Evolutionary conservation across 225 moss, liverwort and hornwort species (phyloP).

Genomic region (Sphagnum contortum): DNA sequence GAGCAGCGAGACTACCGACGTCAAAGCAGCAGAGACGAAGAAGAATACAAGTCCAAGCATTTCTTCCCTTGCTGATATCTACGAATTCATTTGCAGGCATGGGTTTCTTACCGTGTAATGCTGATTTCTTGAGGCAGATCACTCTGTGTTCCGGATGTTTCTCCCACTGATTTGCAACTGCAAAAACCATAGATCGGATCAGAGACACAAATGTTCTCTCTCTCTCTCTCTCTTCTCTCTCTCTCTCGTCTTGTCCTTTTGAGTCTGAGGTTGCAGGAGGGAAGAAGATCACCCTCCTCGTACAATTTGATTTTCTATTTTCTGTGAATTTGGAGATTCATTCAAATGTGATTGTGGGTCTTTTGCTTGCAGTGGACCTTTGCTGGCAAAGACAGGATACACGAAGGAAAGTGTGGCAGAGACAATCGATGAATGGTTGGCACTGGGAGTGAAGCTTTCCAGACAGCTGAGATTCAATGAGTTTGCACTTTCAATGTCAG

Average conservation of each 20-base stretch:
- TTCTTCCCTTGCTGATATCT: conserved; percentile 26
- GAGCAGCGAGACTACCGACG: too few relatives aligned
- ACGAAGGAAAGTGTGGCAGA: conserved; percentile 15
- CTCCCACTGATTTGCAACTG: not conserved
- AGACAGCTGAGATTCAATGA: conserved; percentile 41
- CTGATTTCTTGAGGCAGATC: too few relatives aligned
- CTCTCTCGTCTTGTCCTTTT: not conserved
- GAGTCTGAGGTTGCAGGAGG: not conserved
- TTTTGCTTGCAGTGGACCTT: conserved; percentile 27
- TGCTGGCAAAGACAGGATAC: conserved; percentile 27
- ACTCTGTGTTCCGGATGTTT: not conserved
- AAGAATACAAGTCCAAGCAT: too few relatives aligned
- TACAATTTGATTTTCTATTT: not conserved
- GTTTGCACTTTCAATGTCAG: conserved; percentile 25
- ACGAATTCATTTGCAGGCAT: conserved; percentile 25
- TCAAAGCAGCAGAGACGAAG: too few relatives aligned
- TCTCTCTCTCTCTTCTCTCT: not conserved
- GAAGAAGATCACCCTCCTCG: not conserved
- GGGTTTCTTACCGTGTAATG: not conserved
- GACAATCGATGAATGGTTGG: conserved; percentile 35
- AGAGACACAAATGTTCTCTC: not conserved
- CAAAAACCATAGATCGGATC: too few relatives aligned
- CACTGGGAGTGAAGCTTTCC: conserved; percentile 34
- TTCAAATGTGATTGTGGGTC: conserved; percentile 1
- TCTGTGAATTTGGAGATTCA: too few relatives aligned